Evolutionary conservation across 805 yeast species (phyloP), one percentile per base, ranked within the genome.

Genomic region (Candida stauntonica): DNA sequence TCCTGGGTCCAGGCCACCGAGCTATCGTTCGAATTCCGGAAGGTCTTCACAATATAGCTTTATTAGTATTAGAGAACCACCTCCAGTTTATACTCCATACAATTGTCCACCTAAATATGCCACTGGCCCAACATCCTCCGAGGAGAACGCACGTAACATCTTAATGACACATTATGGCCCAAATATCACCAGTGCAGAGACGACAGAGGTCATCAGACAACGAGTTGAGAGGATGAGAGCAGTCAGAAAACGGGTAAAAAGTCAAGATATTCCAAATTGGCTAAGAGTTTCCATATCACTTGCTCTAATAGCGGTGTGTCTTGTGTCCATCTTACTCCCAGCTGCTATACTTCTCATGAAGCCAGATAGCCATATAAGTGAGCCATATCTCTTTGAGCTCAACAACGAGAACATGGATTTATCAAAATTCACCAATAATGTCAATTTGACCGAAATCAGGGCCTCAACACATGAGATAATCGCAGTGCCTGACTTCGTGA

Each of bases 401-500:
- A 35, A 39, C 35, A 39, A 39, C 33, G 24, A 15, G 5, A 7
- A 30, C 6, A 17, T 31, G 7, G 30, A 34, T 17, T n/a, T 39
- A 3, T 14, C 37, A 5, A 17, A 26, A 7, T 29, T 39, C 17
- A 34, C 29, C n/a, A 31, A 8, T n/a, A 20, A 23, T 23, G 17
- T 37, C 5, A 19, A 32, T 30, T 13, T 37, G 4, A 21, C 14
- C 4, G n/a, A 23, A 16, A 5, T 39, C 14, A 23, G 16, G 7
- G 30, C 18, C 7, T 5, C 23, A 17, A n/a, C 36, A 7, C 7
- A 31, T 2, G 31, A 33, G 14, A 18, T 24, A 19, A 24, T 33
- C 9, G 17, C 37, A 13, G 17, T 39, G 2, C 42, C 38, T 11
- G 38, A 39, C 26, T 39, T 20, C 26, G 26, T 39, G 8, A 14